Conservation (phyloP, 352 stramenopile genomes). For the Pythium aquatile region DNA sequence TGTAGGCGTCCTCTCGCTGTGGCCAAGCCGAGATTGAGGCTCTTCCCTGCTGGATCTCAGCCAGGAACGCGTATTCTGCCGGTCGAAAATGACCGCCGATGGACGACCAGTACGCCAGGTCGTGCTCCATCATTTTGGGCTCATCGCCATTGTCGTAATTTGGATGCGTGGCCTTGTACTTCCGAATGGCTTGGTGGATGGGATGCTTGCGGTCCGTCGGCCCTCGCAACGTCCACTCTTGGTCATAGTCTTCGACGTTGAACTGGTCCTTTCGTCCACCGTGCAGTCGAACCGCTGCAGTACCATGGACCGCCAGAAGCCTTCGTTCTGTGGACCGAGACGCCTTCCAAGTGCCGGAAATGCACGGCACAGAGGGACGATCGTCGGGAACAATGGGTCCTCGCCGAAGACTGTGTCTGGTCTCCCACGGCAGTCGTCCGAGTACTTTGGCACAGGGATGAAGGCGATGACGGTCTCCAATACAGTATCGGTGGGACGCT, state of each 20-base stretch:
- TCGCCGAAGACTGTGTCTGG: not conserved
- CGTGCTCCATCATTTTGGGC: not conserved
- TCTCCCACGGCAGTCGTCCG: no score
- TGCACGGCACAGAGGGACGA: not conserved
- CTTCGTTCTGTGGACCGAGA: not conserved
- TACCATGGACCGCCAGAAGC: not conserved
- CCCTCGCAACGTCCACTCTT: not conserved
- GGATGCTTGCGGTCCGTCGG: not conserved
- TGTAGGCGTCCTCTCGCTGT: constrained; percentile 1
- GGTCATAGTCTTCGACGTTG: not conserved
- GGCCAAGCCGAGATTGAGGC: not conserved
- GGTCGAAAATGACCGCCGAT: not conserved
- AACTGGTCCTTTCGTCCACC: not conserved
- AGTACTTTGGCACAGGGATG: not conserved
- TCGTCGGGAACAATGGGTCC: not conserved
- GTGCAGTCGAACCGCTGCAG: not conserved
- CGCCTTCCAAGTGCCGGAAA: not conserved
- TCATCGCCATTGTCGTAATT: no score
- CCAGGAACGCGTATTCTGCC: not conserved
- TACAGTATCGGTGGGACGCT: not conserved
- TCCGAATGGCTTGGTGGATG: not conserved
- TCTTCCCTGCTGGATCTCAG: not conserved
- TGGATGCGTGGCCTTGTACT: no score
- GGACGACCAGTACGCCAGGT: not conserved
- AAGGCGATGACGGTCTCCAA: not conserved